These are phyloP conservation scores for Diaporthe citri DNA, from an alignment of 2,329 filamentous ascomycete species.

Conservation along the genomic window DNA sequence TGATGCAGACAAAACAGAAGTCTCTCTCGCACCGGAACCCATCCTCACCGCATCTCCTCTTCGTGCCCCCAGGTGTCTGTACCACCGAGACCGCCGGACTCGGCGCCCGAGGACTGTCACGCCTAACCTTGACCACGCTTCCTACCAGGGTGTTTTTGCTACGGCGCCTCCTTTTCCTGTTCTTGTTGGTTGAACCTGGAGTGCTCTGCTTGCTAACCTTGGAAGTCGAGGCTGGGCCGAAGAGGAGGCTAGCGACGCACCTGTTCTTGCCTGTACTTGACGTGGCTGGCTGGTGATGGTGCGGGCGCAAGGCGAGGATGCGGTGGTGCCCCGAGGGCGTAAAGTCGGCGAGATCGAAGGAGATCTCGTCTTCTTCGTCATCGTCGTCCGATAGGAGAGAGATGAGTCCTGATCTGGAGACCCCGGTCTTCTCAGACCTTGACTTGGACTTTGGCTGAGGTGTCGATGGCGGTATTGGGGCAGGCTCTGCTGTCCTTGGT, in stretches of 20 bases:
- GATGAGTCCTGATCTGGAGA: slow-evolving; percentile 54
- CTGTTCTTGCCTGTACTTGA: slow-evolving; percentile 15
- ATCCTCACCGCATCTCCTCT: slow-evolving; percentile 65
- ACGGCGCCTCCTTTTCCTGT: neutral
- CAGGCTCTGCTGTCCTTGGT: neutral
- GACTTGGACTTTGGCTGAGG: slow-evolving; percentile 32
- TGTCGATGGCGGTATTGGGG: slow-evolving; percentile 8
- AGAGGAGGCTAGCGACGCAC: slow-evolving; percentile 40
- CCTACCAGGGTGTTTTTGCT: slow-evolving; percentile 17
- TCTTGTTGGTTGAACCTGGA: neutral
- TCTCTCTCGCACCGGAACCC: slow-evolving; percentile 68
- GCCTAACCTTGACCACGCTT: slow-evolving; percentile 34
- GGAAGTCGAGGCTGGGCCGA: slow-evolving; percentile 34
- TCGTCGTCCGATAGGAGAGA: slow-evolving; percentile 57
- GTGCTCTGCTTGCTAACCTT: slow-evolving; percentile 25
- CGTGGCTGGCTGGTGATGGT: neutral
- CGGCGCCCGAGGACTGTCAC: slow-evolving; percentile 34
- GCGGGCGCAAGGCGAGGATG: slow-evolving; percentile 21
- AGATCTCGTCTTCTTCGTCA: slow-evolving; percentile 54
- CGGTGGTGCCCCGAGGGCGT: slow-evolving; percentile 40
- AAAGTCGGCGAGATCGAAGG: slow-evolving; percentile 49
- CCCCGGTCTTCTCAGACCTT: slow-evolving; percentile 35
- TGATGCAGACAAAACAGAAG: slow-evolving; percentile 71
- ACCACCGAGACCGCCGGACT: slow-evolving; percentile 47
- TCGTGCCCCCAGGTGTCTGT: slow-evolving; percentile 63